Evolutionary conservation across 345 rosid genomes (phyloP), one percentile per base, ranked within the genome.

Genomic region (Boechera retrofracta): DNA sequence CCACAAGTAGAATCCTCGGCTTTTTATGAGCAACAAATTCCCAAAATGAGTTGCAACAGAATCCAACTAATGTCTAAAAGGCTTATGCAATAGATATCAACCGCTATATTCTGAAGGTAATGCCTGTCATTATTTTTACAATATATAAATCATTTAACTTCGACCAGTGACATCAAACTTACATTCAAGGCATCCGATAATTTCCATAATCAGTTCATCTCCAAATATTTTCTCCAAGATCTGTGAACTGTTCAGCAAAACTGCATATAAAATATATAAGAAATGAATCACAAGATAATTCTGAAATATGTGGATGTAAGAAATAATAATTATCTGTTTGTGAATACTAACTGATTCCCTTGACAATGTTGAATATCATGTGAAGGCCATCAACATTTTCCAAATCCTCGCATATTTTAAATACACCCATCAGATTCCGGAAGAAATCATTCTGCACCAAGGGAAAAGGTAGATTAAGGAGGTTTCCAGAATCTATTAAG

Each of bases 181-280:
- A 96, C 99, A 89, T 85, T 96, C 99, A 24, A 96, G 98, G 69
- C 97, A 85, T 64, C 99, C 99, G n/a, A 96, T 89, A 66, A 93
- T 85, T 74, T 96, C 97, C 94, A 96, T 91, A 72, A 96, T 87
- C 73, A 91, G 81, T 69, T 96, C 99, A 87, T 96, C 97, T 78
- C 95, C 97, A 77, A 93, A 93, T 61, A 93, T 87, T 85, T 86
- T 93, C 81, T 93, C 99, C 57, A 96, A 84, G 64, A 96, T 86
- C 82, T 87, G 99, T 82, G 95, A 85, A 80, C 89, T 96, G 69
- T 93, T 96, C 68, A 96, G 94, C 79, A 93, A 78, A 84, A 96
- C 99, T 96, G 93, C 88, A 59, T 15, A 66, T 31, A 44, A 71
- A 67, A 53, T 11, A 72, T 9, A 68, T 5, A 53, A 51, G 36